Percentiles rank a stretch among this genome's conserved stretches.
Conservation (phyloP, 2,329 filamentous ascomycete species). For the Hirsutella thompsonii region DNA sequence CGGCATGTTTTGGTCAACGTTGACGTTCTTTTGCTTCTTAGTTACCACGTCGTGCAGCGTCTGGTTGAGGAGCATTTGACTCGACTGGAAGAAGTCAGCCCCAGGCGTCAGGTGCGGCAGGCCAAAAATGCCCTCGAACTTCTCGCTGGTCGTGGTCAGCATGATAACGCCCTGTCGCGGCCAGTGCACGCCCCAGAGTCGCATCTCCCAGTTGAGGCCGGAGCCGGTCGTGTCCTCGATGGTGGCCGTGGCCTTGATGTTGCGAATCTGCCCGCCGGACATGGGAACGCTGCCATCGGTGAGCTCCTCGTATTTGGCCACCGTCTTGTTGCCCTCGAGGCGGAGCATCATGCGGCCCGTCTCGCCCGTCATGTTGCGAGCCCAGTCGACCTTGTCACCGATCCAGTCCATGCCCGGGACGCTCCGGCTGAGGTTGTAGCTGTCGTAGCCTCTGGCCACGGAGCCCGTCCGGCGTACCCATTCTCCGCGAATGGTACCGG, state of each 20-base stretch:
- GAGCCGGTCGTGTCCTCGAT: constrained; percentile 56
- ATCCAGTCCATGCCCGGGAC: constrained; percentile 55
- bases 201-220: constrained; percentile 67
- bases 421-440: constrained; percentile 52
- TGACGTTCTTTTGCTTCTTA: constrained; percentile 44
- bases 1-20: constrained; percentile 49
- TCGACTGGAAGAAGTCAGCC: constrained; percentile 40
- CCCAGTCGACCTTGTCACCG: constrained; percentile 46
- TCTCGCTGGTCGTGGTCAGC: constrained; percentile 82
- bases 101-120: constrained; percentile 68
- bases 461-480: constrained; percentile 52
- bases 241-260: constrained; percentile 56
- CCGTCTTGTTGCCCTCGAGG: constrained; percentile 41
- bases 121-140: constrained; percentile 83
- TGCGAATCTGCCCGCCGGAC: constrained; percentile 45
- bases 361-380: constrained; percentile 66
- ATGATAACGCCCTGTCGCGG: constrained; percentile 66
- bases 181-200: constrained; percentile 77
- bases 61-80: constrained; percentile 55
- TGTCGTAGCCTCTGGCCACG: constrained; percentile 30
- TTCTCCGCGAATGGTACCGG: constrained; percentile 62
- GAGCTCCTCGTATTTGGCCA: constrained; percentile 29
- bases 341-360: constrained; percentile 58
- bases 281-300: constrained; percentile 18
- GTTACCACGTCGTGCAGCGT: constrained; percentile 57